Conservation (phyloP, 805 yeast species). For the Wickerhamomyces chaumierensis region DNA sequence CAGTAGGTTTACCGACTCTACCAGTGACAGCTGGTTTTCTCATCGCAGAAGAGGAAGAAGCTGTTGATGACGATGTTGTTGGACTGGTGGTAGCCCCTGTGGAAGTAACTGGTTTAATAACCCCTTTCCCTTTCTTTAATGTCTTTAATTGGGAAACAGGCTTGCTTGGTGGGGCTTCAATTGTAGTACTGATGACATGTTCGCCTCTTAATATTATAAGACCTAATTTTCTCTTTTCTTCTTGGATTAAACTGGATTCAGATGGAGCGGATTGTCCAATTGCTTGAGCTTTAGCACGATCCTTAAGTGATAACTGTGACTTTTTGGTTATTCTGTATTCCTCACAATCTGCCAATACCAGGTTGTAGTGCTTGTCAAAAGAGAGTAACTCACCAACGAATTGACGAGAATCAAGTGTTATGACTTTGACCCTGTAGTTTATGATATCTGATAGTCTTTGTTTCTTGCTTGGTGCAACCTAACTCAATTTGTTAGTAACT, state of each 20-base stretch:
- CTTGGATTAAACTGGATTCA: constrained; percentile 29
- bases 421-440: constrained; percentile 60
- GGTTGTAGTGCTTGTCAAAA: constrained; percentile 81
- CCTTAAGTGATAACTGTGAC: constrained; percentile 26
- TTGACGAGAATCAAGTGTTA: constrained; percentile 67
- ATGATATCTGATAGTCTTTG: constrained; percentile 43
- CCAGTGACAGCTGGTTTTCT: constrained; percentile 2
- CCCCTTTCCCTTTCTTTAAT: constrained; percentile 19
- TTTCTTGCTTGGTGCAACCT: background rate
- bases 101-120: constrained; percentile 18
- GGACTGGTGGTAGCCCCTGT: constrained; percentile 1
- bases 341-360: constrained; percentile 75
- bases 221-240: constrained; percentile 71
- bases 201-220: constrained; percentile 82
- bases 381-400: constrained; percentile 76
- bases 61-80: background rate
- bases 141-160: constrained; percentile 14
- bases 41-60: no score
- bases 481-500: no score
- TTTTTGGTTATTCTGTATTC: constrained; percentile 71
- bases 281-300: constrained; percentile 16
- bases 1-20: constrained; percentile 14
- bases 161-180: constrained; percentile 21
- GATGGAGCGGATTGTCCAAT: constrained; percentile 21
- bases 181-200: constrained; percentile 49